phyloP scores from a whole-genome alignment of 129 eudicot genomes.

The Sambucus nigra region DNA sequence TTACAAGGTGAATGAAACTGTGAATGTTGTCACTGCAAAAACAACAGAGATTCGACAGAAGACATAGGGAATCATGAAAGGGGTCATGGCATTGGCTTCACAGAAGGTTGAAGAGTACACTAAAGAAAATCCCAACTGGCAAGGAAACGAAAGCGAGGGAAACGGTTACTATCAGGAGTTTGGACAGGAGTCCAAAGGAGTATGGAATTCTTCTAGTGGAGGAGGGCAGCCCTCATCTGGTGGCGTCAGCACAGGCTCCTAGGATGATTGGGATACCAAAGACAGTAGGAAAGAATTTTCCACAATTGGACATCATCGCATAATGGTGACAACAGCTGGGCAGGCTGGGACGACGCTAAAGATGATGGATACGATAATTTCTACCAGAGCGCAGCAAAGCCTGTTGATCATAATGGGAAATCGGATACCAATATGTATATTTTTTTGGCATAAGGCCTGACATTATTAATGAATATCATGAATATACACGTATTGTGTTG shows the following conservation, averaged over 20 bases:
- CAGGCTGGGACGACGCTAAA: slow-evolving; percentile 85
- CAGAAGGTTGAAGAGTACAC: no score
- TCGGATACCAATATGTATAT: slow-evolving; percentile 55
- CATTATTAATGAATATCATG: no score
- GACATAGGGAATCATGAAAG: slow-evolving; percentile 93
- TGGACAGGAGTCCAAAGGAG: slow-evolving; percentile 40
- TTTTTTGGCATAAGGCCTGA: no score
- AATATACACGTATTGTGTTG: no score
- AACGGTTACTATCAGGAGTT: slow-evolving; percentile 49
- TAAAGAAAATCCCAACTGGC: no score
- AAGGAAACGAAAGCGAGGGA: no score
- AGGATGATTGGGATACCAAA: no score
- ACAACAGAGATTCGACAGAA: slow-evolving; percentile 82
- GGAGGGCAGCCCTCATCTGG: slow-evolving; percentile 35
- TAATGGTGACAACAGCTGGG: slow-evolving; percentile 72
- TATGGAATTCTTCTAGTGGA: slow-evolving; percentile 40
- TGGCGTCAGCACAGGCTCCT: slow-evolving; percentile 40
- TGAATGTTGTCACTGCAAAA: slow-evolving; percentile 72
- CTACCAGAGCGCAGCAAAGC: slow-evolving; percentile 40
- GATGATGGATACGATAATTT: no score
- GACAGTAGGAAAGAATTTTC: slow-evolving; percentile 48
- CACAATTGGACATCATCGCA: slow-evolving; percentile 28
- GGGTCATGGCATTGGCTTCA: slow-evolving; percentile 91
- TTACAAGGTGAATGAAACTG: slow-evolving; percentile 80
- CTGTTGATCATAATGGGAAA: no score